Conservation (phyloP, 345 rosid species). For the Linum trigynum region DNA sequence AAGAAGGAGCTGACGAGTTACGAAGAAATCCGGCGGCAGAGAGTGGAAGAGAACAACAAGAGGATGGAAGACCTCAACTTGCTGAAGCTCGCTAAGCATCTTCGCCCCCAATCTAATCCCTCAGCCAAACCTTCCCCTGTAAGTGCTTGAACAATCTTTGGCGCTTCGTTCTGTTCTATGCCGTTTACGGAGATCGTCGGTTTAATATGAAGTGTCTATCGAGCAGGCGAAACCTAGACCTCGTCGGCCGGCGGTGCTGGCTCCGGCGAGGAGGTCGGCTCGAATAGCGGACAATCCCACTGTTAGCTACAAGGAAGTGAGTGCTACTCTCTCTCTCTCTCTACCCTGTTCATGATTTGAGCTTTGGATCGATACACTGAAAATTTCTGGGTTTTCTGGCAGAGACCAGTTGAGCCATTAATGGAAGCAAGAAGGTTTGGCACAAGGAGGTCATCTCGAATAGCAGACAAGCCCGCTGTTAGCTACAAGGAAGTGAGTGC, state of each 20-base stretch:
- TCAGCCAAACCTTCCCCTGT: conserved; percentile 43
- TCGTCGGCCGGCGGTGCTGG: conserved; percentile 22
- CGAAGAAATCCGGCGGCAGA: conserved; percentile 51
- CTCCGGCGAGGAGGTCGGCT: conserved; percentile 53
- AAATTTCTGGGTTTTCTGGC: conserved; percentile 8
- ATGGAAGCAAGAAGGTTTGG: neutral
- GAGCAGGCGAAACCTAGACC: conserved; percentile 34
- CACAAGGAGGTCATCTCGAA: conserved; percentile 57
- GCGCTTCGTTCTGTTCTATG: neutral
- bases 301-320: conserved; percentile 67
- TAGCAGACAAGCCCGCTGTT: conserved; percentile 47
- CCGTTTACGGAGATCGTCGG: too few species aligned
- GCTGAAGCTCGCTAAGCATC: conserved; percentile 38
- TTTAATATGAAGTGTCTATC: neutral
- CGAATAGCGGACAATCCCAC: conserved; percentile 51
- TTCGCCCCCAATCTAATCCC: conserved; percentile 15
- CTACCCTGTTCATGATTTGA: neutral
- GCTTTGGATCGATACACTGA: neutral
- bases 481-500: conserved; percentile 59
- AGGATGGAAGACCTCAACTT: conserved; percentile 66
- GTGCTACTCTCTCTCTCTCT: conserved; percentile 7
- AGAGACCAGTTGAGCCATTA: conserved; percentile 32
- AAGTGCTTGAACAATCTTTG: neutral
- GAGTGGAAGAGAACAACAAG: conserved; percentile 74
- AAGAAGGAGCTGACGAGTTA: conserved; percentile 26